These are phyloP conservation scores for Margaritispora aquatica DNA, from an alignment of 495 filamentous ascomycete species.

Conservation along the genomic window DNA sequence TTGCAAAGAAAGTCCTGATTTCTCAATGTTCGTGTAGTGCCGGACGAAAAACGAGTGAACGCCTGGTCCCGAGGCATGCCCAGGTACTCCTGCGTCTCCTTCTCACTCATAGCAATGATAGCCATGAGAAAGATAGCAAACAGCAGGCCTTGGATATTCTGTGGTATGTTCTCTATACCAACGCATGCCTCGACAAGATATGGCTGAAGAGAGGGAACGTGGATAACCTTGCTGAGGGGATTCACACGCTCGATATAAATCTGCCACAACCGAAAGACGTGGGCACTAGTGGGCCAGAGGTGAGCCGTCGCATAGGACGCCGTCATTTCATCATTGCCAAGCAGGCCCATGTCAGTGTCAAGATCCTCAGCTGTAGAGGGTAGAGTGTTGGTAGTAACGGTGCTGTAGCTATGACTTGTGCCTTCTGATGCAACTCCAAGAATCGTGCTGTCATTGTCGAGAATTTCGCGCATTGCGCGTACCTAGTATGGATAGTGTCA, in stretches of 20 bases:
- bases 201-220: conserved; percentile 42
- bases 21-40: neutral
- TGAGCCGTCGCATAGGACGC: neutral
- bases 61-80: neutral
- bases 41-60: neutral
- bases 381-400: neutral
- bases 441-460: neutral
- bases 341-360: neutral
- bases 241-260: conserved; percentile 45
- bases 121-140: conserved; percentile 44
- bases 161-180: conserved; percentile 28
- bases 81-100: neutral
- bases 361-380: neutral
- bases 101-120: conserved; percentile 12
- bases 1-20: neutral
- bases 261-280: conserved; percentile 42
- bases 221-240: conserved; percentile 42
- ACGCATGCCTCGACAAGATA: conserved; percentile 35
- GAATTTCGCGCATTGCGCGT: neutral
- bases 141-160: conserved; percentile 38
- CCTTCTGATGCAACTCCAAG: neutral
- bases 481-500: neutral
- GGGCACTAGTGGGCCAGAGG: neutral
- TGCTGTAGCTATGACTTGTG: neutral
- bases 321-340: neutral